phyloP scores from a whole-genome alignment of 345 rosid species.

The Garcia nutans region DNA sequence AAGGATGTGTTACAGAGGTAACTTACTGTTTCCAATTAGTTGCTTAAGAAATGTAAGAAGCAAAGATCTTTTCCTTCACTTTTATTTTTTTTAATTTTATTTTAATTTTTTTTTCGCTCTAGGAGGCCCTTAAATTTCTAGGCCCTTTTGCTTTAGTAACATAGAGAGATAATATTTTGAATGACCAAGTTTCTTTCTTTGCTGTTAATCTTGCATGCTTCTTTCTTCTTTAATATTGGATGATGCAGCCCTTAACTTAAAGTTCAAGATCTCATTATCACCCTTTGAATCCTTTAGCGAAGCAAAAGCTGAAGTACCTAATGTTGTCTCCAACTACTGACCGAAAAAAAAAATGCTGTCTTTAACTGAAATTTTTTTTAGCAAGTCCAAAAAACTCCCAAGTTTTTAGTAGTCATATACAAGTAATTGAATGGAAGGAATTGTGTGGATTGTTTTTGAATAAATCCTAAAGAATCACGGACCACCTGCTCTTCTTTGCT shows the following conservation, averaged over 20 bases:
- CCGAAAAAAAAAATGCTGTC: too few species aligned
- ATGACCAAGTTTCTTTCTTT: slow-evolving; percentile 9
- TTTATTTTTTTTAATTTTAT: background rate
- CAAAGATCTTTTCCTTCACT: slow-evolving; percentile 5
- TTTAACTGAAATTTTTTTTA: background rate
- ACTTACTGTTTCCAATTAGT: slow-evolving; percentile 18
- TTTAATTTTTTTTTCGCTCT: background rate
- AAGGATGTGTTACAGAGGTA: slow-evolving; percentile 31
- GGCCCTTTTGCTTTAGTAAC: slow-evolving; percentile 7
- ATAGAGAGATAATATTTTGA: background rate
- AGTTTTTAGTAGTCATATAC: background rate
- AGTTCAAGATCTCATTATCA: background rate
- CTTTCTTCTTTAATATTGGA: background rate
- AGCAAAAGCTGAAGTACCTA: background rate
- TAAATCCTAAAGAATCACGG: slow-evolving; percentile 30
- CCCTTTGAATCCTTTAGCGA: background rate
- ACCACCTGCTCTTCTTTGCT: slow-evolving; percentile 43
- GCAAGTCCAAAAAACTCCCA: background rate
- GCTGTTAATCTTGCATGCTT: slow-evolving; percentile 9
- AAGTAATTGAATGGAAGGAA: background rate
- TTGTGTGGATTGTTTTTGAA: slow-evolving; percentile 15
- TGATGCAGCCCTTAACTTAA: background rate
- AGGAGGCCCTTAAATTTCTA: slow-evolving; percentile 1
- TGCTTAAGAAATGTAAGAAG: slow-evolving; percentile 26
- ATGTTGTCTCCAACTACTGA: background rate